These are phyloP conservation scores for Holtermannia corniformis DNA, from an alignment of 768 basidiomycete species.

Conservation along the genomic window DNA sequence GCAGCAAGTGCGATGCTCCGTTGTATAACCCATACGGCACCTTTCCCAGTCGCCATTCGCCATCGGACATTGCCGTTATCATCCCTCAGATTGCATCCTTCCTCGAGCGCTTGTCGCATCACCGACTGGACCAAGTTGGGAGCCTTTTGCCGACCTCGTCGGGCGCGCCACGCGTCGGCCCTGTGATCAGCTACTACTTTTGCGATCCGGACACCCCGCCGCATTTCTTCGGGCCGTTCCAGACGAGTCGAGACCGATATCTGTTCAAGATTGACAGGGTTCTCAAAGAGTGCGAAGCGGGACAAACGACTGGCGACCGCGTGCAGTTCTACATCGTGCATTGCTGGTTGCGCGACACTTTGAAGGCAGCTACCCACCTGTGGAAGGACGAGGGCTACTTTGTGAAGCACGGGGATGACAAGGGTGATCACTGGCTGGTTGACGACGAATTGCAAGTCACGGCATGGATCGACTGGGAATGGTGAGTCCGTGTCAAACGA, in stretches of 20 bases:
- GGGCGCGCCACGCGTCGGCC: background rate
- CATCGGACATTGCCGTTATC: no score
- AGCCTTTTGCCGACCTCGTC: background rate
- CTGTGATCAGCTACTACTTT: background rate
- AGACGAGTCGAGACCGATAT: background rate
- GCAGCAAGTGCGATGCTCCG: no score
- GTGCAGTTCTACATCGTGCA: conserved; percentile 6
- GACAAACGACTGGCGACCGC: background rate
- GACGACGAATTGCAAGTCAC: conserved; percentile 23
- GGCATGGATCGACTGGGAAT: conserved; percentile 41
- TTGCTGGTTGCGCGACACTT: background rate
- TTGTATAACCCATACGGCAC: no score
- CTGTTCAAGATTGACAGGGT: background rate
- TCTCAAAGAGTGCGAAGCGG: background rate
- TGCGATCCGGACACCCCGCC: background rate
- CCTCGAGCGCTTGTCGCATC: background rate
- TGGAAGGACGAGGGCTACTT: conserved; percentile 4
- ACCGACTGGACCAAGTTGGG: background rate
- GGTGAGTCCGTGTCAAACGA: no score
- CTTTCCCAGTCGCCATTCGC: no score
- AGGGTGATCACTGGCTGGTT: conserved; percentile 34
- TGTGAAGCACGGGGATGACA: conserved; percentile 26
- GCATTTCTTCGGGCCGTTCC: conserved; percentile 1
- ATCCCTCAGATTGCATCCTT: background rate
- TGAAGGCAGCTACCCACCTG: background rate